phyloP scores from a whole-genome alignment of 495 filamentous ascomycete genomes.

The Amphirosellinia nigrospora region DNA sequence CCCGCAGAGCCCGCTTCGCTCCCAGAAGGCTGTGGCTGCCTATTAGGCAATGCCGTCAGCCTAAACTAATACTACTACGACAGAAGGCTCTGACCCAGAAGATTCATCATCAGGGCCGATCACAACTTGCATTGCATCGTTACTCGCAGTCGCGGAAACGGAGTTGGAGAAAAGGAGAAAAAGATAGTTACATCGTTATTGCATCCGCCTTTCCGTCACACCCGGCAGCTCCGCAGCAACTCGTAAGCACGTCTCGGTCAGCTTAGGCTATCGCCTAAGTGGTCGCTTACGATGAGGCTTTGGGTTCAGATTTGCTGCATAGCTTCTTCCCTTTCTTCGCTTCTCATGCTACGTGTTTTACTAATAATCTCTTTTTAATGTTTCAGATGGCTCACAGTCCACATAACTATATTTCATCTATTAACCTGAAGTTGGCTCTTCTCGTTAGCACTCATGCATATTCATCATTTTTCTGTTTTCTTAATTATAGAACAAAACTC shows the following conservation, averaged over 20 bases:
- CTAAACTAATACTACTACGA: constrained; percentile 25
- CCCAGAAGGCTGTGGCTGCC: constrained; percentile 44
- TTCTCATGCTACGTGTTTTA: constrained; percentile 5
- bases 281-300: constrained; percentile 9
- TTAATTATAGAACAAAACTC: constrained; percentile 16
- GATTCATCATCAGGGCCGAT: constrained; percentile 4
- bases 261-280: constrained; percentile 4
- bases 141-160: background rate
- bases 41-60: constrained; percentile 37
- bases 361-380: constrained; percentile 3
- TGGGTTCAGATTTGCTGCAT: background rate
- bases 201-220: constrained; percentile 13
- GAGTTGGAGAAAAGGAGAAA: background rate
- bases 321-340: background rate
- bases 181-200: constrained; percentile 4
- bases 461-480: background rate
- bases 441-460: background rate
- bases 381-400: background rate
- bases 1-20: constrained; percentile 49
- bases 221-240: constrained; percentile 1
- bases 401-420: background rate
- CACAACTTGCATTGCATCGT: constrained; percentile 17
- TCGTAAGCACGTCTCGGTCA: constrained; percentile 13
- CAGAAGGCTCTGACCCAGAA: constrained; percentile 28
- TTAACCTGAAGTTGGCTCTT: background rate